These are phyloP conservation scores for Ustilago xerochloae DNA, from an alignment of 1,284 basidiomycete species.

Conservation along the genomic window DNA sequence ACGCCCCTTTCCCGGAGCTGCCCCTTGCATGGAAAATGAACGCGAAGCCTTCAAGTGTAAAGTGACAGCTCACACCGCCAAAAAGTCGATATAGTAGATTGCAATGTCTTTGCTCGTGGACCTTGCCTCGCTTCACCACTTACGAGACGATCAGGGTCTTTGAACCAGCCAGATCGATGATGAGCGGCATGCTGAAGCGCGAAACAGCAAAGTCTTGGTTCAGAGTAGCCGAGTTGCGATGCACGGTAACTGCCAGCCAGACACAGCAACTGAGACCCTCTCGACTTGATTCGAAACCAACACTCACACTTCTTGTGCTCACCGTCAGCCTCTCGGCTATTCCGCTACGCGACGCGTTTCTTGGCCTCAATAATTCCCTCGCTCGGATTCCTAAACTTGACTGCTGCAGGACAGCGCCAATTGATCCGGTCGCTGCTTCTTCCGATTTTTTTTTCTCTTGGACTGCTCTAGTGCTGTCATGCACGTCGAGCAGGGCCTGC, in stretches of 20 bases:
- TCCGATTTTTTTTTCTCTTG: too few species aligned
- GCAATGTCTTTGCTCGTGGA: too few species aligned
- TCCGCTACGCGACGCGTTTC: slow-evolving; percentile 14
- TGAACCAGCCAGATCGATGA: background rate
- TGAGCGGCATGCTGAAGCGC: background rate
- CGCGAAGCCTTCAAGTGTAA: background rate
- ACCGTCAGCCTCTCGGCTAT: too few species aligned
- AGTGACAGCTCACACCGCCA: background rate
- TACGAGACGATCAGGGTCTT: too few species aligned
- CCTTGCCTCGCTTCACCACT: too few species aligned
- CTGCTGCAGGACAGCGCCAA: background rate
- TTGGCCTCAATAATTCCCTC: too few species aligned
- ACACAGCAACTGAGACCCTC: background rate
- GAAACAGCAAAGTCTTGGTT: background rate
- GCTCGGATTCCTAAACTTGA: slow-evolving; percentile 9
- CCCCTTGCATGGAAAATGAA: slow-evolving; percentile 42
- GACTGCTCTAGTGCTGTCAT: slow-evolving; percentile 20
- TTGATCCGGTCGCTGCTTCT: background rate
- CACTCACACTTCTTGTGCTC: background rate
- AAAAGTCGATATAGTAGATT: too few species aligned
- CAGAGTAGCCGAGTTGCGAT: background rate
- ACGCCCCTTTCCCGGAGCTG: background rate
- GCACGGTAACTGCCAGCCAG: background rate
- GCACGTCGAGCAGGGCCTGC: slow-evolving; percentile 23
- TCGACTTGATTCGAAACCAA: background rate